Percentiles rank a stretch among this genome's conserved stretches.
Evolutionary conservation across 345 rosid genomes (phyloP).

Genomic region (Populus deltoides): DNA sequence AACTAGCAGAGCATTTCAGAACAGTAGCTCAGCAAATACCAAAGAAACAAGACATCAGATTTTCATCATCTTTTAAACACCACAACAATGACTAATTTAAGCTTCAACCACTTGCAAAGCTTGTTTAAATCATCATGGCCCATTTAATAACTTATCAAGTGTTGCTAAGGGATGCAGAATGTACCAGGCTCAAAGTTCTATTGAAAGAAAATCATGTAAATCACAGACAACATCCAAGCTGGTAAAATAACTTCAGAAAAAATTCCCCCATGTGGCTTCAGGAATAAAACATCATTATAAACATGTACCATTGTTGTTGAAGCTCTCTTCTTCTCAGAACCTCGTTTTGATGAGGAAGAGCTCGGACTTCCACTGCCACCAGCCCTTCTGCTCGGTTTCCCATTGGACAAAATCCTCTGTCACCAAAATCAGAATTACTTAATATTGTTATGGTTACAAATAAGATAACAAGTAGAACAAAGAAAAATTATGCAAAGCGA

Average conservation of each 20-base stretch:
- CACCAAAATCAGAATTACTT: not conserved
- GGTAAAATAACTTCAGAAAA: not conserved
- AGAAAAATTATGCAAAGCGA: not conserved
- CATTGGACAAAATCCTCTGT: conserved; percentile 48
- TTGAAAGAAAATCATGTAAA: not conserved
- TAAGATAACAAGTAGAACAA: not conserved
- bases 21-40: not conserved
- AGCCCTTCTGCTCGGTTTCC: conserved; percentile 49
- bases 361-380: conserved; percentile 41
- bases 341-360: conserved; percentile 49
- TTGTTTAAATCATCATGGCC: not conserved
- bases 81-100: not conserved
- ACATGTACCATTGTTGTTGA: conserved; percentile 48
- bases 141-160: not conserved
- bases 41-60: not conserved
- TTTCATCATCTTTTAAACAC: not conserved
- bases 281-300: not conserved
- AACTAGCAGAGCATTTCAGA: not conserved
- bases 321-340: conserved; percentile 52
- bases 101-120: not conserved
- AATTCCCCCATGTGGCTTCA: not conserved
- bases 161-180: not conserved
- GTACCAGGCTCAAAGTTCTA: not conserved
- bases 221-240: not conserved
- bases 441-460: not conserved